Evolutionary conservation across 202 grass and related monocot species (phyloP).

Genomic region (Alloteropsis angusta): DNA sequence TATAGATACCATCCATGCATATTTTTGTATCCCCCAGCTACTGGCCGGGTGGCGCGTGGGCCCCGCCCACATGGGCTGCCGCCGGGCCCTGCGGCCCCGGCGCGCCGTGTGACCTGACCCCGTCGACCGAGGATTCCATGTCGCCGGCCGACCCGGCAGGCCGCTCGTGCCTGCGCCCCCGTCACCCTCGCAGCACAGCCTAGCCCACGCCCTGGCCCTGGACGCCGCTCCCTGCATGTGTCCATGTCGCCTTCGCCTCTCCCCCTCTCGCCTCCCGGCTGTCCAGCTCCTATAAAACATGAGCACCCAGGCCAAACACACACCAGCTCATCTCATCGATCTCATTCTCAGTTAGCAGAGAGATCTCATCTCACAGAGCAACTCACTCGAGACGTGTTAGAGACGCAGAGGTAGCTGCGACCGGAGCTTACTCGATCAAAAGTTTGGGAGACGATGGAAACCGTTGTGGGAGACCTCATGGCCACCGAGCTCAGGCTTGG

Average conservation of each 20-base stretch:
- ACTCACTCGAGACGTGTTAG: not conserved
- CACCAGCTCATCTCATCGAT: slow-evolving; percentile 3
- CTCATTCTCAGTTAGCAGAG: not conserved
- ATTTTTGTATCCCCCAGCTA: not conserved
- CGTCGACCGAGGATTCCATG: slow-evolving; percentile 36
- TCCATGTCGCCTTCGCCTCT: not conserved
- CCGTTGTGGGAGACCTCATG: slow-evolving; percentile 39
- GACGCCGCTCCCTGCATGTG: not conserved
- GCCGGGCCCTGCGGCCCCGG: slow-evolving; percentile 10
- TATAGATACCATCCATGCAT: not conserved
- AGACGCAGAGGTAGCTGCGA: not conserved
- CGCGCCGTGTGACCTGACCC: not conserved
- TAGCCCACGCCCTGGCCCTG: not conserved
- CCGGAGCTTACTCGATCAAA: not conserved
- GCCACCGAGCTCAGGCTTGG: slow-evolving; percentile 92
- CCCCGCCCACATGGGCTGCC: slow-evolving; percentile 32
- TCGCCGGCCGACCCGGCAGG: slow-evolving; percentile 47
- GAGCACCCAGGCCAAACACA: not conserved
- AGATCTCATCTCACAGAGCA: not conserved
- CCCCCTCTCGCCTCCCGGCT: not conserved
- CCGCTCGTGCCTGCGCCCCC: slow-evolving; percentile 37
- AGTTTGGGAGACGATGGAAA: slow-evolving; percentile 71
- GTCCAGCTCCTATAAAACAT: slow-evolving; percentile 29
- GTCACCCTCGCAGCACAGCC: slow-evolving; percentile 24
- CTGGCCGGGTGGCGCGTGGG: not conserved